phyloP scores from a whole-genome alignment of 768 basidiomycete species.

The Mycena albidolilacea region DNA sequence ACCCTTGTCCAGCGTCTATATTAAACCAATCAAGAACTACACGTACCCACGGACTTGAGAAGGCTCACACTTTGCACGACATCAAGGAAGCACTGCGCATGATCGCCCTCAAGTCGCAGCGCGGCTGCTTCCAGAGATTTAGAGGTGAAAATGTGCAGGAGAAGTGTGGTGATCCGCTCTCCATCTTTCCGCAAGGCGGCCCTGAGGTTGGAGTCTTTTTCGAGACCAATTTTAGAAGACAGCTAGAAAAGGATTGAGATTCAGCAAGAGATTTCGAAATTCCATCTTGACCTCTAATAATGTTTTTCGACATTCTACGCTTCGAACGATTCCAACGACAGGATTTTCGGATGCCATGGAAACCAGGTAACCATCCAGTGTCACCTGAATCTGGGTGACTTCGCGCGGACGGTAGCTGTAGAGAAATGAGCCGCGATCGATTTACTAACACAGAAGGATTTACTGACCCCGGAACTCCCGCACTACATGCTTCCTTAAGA shows the following conservation, averaged over 20 bases:
- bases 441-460: not conserved
- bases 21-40: not conserved
- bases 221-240: not conserved
- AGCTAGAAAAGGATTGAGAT: conserved; percentile 5
- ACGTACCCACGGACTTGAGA: not conserved
- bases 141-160: conserved; percentile 5
- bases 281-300: not conserved
- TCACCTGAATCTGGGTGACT: not conserved
- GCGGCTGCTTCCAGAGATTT: not conserved
- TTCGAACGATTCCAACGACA: conserved; percentile 23
- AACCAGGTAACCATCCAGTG: conserved; percentile 3
- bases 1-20: conserved; percentile 7
- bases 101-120: not conserved
- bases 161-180: conserved; percentile 10
- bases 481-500: not conserved
- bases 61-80: conserved; percentile 14
- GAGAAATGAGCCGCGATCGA: not conserved
- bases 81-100: conserved; percentile 20
- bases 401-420: not conserved
- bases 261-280: not conserved
- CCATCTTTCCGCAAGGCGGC: conserved; percentile 2
- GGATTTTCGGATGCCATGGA: conserved; percentile 22
- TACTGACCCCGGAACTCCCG: not conserved
- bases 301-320: not conserved
- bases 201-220: not conserved